Conservation (phyloP, 345 rosid genomes). For the Rhizophora apiculata region DNA sequence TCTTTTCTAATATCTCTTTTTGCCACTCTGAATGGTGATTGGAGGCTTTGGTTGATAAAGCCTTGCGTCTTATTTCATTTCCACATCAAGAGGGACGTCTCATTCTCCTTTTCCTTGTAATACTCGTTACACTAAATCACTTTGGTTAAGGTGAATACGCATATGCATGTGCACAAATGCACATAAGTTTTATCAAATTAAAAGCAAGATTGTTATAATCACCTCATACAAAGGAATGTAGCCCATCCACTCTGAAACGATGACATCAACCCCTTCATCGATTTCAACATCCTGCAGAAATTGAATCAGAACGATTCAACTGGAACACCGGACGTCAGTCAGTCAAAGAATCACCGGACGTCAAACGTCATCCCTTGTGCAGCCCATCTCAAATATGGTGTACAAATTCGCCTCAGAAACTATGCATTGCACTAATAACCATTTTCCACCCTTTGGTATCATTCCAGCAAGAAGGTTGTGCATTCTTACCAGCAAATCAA, state of each 20-base stretch:
- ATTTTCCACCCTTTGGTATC: not conserved
- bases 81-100: too few relatives aligned
- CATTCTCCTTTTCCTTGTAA: too few relatives aligned
- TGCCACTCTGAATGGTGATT: too few relatives aligned
- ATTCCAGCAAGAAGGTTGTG: not conserved
- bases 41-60: too few relatives aligned
- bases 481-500: not conserved
- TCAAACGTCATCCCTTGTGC: not conserved
- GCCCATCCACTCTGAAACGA: constrained; percentile 99
- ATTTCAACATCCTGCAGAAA: constrained; percentile 82
- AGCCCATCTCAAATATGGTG: not conserved
- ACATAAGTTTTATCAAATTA: not conserved
- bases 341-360: not conserved
- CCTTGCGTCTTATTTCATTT: too few relatives aligned
- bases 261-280: constrained; percentile 90
- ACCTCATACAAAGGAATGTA: constrained; percentile 98
- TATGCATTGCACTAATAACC: not conserved
- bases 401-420: not conserved
- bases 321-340: not conserved
- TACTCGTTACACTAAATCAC: too few relatives aligned
- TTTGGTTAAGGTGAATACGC: too few relatives aligned
- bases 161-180: not conserved
- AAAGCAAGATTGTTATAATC: constrained; percentile 22
- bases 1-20: too few relatives aligned
- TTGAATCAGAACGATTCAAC: not conserved